A percentile compares a stretch with the other conserved stretches of the same genome.
These are phyloP conservation scores for Byssochlamys sp. DNA, from an alignment of 2,329 filamentous ascomycete species.

Conservation along the genomic window DNA sequence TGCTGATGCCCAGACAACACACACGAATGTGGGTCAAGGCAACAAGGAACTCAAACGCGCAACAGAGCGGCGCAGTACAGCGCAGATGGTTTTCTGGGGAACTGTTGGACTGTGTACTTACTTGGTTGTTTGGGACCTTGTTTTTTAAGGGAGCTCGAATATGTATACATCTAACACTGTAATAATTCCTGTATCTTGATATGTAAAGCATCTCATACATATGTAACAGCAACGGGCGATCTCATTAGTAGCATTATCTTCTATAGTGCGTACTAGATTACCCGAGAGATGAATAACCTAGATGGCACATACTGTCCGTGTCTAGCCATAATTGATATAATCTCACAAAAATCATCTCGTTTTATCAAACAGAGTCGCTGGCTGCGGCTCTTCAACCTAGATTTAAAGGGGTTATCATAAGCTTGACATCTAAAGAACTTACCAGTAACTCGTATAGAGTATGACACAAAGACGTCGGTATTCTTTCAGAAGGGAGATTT, in stretches of 20 bases:
- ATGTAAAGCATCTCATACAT: not conserved
- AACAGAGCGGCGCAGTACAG: slow-evolving; percentile 59
- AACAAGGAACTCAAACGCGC: slow-evolving; percentile 88
- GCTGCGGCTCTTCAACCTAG: no score
- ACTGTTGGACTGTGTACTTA: slow-evolving; percentile 65
- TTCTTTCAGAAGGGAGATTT: no score
- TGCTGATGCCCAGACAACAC: slow-evolving; percentile 68
- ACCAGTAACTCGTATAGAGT: no score
- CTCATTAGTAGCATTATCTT: not conserved
- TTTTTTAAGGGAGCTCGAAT: slow-evolving; percentile 37
- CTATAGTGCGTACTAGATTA: not conserved
- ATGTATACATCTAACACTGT: not conserved
- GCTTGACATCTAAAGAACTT: no score
- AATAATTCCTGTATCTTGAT: not conserved
- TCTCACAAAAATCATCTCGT: no score
- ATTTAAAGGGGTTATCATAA: no score
- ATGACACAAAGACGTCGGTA: no score
- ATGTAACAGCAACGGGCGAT: not conserved
- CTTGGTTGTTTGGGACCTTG: slow-evolving; percentile 67
- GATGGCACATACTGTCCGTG: no score
- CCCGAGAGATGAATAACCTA: not conserved
- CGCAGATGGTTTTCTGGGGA: slow-evolving; percentile 71
- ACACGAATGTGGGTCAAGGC: slow-evolving; percentile 76
- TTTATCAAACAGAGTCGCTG: no score
- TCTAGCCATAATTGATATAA: no score